Conservation (phyloP, 2,329 filamentous ascomycete species). For the Diaporthe humulicola region DNA sequence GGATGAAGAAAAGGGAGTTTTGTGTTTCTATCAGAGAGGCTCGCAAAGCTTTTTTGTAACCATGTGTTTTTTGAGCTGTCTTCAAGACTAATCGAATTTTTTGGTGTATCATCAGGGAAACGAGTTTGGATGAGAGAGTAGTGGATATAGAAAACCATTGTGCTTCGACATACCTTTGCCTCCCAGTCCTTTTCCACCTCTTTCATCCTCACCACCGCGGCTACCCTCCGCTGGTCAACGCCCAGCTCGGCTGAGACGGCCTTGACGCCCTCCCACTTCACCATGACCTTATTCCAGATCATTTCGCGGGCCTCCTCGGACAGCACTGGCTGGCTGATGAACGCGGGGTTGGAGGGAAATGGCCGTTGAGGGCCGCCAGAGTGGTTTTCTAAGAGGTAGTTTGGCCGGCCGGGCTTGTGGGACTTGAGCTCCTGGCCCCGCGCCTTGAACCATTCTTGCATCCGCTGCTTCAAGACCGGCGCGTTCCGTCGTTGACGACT, state of each 20-base stretch:
- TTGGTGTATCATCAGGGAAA: constrained; percentile 71
- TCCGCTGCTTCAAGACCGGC: constrained; percentile 52
- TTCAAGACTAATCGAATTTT: constrained; percentile 99
- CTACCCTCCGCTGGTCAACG: constrained; percentile 86
- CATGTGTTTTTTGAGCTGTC: constrained; percentile 78
- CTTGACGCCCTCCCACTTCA: constrained; percentile 77
- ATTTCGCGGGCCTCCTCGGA: constrained; percentile 79
- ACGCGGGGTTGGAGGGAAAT: constrained; percentile 81
- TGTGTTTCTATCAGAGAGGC: constrained; percentile 74
- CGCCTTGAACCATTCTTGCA: constrained; percentile 53
- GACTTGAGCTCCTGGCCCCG: constrained; percentile 40
- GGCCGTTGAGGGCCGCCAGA: constrained; percentile 59
- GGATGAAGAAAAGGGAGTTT: constrained; percentile 35
- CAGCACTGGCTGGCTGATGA: constrained; percentile 79
- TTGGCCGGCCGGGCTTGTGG: constrained; percentile 43
- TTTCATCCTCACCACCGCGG: constrained; percentile 87
- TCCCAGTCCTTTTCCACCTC: constrained; percentile 86
- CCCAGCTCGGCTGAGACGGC: constrained; percentile 82
- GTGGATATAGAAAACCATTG: not conserved
- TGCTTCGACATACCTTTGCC: constrained; percentile 74
- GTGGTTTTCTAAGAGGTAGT: constrained; percentile 53
- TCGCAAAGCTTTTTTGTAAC: constrained; percentile 86
- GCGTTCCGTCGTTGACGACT: constrained; percentile 52
- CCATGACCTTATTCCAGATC: constrained; percentile 78
- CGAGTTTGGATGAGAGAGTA: constrained; percentile 25